These are phyloP conservation scores for Oemleria cerasiformis DNA, from an alignment of 306 rosid genomes.

Conservation along the genomic window DNA sequence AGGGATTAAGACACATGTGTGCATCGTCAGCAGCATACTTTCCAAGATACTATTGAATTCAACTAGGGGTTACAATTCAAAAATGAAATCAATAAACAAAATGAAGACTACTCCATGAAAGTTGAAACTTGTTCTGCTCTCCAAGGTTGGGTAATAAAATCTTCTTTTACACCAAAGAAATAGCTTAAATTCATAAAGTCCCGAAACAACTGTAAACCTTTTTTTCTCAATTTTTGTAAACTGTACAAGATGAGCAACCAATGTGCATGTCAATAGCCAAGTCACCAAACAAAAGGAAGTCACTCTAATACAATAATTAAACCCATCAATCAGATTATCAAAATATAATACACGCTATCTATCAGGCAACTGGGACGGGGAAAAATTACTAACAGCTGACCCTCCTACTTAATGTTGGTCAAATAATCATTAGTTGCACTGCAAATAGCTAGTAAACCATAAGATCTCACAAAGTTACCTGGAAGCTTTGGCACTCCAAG, in stretches of 20 bases:
- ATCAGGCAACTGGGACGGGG: background rate
- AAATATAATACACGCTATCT: background rate
- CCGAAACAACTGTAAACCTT: background rate
- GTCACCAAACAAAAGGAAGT: background rate
- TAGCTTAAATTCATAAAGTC: background rate
- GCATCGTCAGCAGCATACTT: background rate
- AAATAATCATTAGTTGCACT: background rate
- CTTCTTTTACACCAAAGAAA: background rate
- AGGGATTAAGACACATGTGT: background rate
- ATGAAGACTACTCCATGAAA: too few species aligned
- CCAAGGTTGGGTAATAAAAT: background rate
- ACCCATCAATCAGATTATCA: background rate
- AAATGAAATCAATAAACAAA: background rate
- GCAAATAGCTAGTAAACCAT: slow-evolving; percentile 1
- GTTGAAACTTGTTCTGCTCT: too few species aligned
- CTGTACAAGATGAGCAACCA: background rate
- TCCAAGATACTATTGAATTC: background rate
- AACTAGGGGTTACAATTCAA: background rate
- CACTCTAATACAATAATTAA: background rate
- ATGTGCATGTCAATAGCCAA: background rate
- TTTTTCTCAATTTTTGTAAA: background rate
- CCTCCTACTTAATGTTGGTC: background rate
- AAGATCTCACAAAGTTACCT: slow-evolving; percentile 43
- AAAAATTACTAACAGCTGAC: slow-evolving; percentile 5
- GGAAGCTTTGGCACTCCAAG: slow-evolving; percentile 92